These are phyloP conservation scores for Fusarium sp. DNA, from an alignment of 2,329 filamentous ascomycete genomes.

Conservation along the genomic window DNA sequence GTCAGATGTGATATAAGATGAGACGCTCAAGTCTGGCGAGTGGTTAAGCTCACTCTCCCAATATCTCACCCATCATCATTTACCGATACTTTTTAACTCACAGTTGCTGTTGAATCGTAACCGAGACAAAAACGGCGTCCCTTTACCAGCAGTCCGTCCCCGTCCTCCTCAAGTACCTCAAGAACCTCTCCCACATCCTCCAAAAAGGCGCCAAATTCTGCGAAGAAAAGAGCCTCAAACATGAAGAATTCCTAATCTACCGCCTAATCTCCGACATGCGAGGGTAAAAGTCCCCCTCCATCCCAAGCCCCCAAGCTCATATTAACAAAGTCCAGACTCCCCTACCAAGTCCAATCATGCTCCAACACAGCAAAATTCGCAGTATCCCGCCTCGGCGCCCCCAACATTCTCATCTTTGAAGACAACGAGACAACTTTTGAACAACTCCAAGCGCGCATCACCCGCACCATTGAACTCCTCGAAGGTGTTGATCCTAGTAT, in stretches of 20 bases:
- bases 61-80: neutral
- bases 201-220: conserved; percentile 39
- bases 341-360: conserved; percentile 46
- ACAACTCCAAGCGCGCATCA: conserved; percentile 50
- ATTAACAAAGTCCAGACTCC: conserved; percentile 17
- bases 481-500: conserved; percentile 46
- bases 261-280: conserved; percentile 43
- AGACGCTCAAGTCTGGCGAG: too few species aligned
- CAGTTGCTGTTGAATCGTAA: neutral
- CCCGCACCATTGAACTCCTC: conserved; percentile 48
- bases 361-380: conserved; percentile 47
- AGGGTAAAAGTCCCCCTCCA: conserved; percentile 10
- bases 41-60: too few species aligned
- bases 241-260: conserved; percentile 40
- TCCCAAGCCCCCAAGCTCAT: neutral
- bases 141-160: conserved; percentile 47
- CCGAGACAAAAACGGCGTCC: conserved; percentile 34
- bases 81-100: neutral
- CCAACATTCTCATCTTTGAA: conserved; percentile 34
- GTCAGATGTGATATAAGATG: too few species aligned
- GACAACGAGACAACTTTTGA: conserved; percentile 51
- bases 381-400: conserved; percentile 36
- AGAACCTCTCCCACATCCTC: conserved; percentile 44
- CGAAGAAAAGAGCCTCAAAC: conserved; percentile 40
- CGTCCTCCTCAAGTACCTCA: conserved; percentile 50